Evolutionary conservation across 441 rosid genomes (phyloP).

Genomic region (Pelargonium australe): DNA sequence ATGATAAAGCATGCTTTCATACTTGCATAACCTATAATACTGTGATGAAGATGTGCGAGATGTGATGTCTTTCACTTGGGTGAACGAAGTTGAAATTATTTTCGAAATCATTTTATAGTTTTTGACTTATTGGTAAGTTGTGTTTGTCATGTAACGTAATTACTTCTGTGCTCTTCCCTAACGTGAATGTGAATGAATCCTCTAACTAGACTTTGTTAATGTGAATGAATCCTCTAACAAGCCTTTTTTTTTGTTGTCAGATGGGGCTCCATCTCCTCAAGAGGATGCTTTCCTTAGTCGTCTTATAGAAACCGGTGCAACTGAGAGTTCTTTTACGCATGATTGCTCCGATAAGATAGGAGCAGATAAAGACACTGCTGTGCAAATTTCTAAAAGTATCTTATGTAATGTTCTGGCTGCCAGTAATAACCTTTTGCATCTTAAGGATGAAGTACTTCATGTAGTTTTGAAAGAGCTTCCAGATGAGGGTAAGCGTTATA

Average conservation of each 20-base stretch:
- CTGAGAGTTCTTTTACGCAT: slow-evolving; percentile 62
- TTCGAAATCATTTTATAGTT: neutral
- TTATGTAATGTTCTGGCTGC: slow-evolving; percentile 43
- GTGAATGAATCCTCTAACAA: slow-evolving; percentile 29
- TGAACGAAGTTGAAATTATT: neutral
- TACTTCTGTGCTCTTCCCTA: slow-evolving; percentile 2
- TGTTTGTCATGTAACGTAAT: slow-evolving; percentile 5
- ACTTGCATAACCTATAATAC: too few relatives aligned
- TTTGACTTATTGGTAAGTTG: neutral
- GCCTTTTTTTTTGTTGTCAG: slow-evolving; percentile 30
- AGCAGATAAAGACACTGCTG: slow-evolving; percentile 32
- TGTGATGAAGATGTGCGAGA: neutral
- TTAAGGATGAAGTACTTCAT: slow-evolving; percentile 55
- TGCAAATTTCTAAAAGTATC: slow-evolving; percentile 41
- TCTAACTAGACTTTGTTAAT: slow-evolving; percentile 18
- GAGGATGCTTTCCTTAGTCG: slow-evolving; percentile 62
- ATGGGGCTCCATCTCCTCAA: slow-evolving; percentile 34
- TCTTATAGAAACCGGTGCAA: slow-evolving; percentile 71
- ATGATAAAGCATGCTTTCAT: too few relatives aligned
- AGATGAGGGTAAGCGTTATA: slow-evolving; percentile 40
- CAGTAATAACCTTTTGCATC: slow-evolving; percentile 47
- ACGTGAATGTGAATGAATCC: slow-evolving; percentile 17
- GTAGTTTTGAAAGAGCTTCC: slow-evolving; percentile 42
- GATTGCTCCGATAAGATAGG: slow-evolving; percentile 37
- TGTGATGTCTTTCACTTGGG: neutral